A percentile compares a stretch with the other conserved stretches of the same genome.
Evolutionary conservation across 1,139 yeast genomes (phyloP).

Genomic region (Sugiyamaella neomexicana): DNA sequence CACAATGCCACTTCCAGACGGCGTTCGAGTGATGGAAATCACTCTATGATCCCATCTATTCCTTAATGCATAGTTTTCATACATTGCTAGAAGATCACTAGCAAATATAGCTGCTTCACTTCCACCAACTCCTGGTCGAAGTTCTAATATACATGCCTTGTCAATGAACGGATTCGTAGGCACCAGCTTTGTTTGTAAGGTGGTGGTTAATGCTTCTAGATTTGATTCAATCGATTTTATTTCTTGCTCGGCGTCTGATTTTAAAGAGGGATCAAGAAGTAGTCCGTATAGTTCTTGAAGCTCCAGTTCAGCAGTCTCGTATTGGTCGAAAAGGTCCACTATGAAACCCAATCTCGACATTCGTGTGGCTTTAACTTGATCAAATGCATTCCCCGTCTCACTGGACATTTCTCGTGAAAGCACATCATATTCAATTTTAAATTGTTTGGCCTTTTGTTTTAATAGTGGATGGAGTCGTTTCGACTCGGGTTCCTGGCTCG

Average conservation of each 20-base stretch:
- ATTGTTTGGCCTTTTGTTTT: conserved; percentile 54
- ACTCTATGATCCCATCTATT: conserved; percentile 68
- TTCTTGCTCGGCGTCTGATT: conserved; percentile 49
- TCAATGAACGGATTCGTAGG: conserved; percentile 81
- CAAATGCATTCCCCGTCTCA: conserved; percentile 49
- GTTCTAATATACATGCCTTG: conserved; percentile 74
- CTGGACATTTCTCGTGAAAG: conserved; percentile 53
- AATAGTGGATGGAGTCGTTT: conserved; percentile 29
- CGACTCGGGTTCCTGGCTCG: background rate
- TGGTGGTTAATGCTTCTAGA: conserved; percentile 38
- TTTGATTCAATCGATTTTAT: conserved; percentile 44
- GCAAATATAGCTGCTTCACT: conserved; percentile 89
- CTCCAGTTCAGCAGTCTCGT: conserved; percentile 40
- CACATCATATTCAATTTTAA: conserved; percentile 51
- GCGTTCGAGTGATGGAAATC: conserved; percentile 53
- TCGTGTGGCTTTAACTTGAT: conserved; percentile 55
- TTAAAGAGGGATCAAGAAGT: conserved; percentile 42
- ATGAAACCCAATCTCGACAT: conserved; percentile 58
- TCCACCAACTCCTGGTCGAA: conserved; percentile 97
- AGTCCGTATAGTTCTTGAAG: conserved; percentile 41
- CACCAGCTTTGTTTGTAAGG: conserved; percentile 58
- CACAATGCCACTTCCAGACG: conserved; percentile 62
- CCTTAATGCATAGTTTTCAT: conserved; percentile 63
- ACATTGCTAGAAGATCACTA: conserved; percentile 77
- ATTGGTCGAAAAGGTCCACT: conserved; percentile 53